Percentiles rank a stretch among this genome's conserved stretches.
Evolutionary conservation across 1,139 yeast species (phyloP).

Genomic region (Hansenula lynferdii): DNA sequence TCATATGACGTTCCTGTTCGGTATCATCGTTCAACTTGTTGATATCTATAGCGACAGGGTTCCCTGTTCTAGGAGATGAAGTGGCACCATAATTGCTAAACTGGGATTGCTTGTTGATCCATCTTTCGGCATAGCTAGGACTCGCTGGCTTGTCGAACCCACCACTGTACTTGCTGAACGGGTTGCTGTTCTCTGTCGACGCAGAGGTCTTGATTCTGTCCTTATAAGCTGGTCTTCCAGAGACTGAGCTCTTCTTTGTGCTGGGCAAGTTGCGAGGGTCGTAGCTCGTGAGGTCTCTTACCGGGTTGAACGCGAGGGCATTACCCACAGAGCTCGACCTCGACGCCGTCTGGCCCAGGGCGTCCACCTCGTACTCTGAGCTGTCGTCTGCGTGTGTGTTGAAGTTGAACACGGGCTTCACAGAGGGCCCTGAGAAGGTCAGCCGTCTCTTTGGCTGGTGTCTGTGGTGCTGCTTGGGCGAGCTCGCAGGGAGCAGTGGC

Average conservation of each 20-base stretch:
- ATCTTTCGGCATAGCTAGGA: conserved; percentile 23
- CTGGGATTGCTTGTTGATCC: conserved; percentile 21
- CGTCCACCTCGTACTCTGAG: conserved; percentile 6
- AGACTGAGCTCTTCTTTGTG: conserved; percentile 2
- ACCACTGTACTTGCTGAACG: not conserved
- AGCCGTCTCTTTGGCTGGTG: conserved; percentile 8
- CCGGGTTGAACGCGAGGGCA: not conserved
- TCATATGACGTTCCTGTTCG: conserved; percentile 3
- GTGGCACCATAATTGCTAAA: conserved; percentile 1
- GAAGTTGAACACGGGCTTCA: not conserved
- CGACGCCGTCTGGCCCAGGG: conserved; percentile 7
- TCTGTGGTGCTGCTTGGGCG: too few relatives aligned
- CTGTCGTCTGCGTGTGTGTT: not conserved
- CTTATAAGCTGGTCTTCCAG: not conserved
- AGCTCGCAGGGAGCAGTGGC: too few relatives aligned
- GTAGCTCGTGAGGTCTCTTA: conserved; percentile 15
- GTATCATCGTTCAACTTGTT: conserved; percentile 1
- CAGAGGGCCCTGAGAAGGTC: conserved; percentile 8
- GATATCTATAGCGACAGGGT: conserved; percentile 1
- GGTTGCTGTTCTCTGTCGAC: conserved; percentile 4
- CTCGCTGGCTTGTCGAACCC: not conserved
- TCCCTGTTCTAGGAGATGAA: not conserved
- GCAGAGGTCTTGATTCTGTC: not conserved
- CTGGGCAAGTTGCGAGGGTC: conserved; percentile 11
- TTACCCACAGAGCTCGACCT: conserved; percentile 6